A percentile compares a stretch with the other conserved stretches of the same genome.
These are phyloP conservation scores for Colletotrichum sp. DNA, from an alignment of 2,329 filamentous ascomycete species.

Conservation along the genomic window DNA sequence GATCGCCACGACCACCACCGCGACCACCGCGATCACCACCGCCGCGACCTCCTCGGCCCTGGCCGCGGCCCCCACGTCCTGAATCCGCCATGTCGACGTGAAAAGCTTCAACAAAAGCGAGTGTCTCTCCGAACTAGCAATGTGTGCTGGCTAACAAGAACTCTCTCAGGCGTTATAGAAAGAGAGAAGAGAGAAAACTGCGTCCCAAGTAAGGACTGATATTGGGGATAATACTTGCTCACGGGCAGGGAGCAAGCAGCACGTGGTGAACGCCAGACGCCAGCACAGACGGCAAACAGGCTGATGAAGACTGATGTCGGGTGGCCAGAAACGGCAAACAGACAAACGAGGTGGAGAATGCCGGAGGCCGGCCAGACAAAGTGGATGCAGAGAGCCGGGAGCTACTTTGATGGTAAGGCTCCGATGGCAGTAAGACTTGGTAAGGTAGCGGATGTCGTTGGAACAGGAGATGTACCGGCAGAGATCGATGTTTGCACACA, in stretches of 20 bases:
- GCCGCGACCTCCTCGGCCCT: background rate
- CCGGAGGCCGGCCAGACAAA: conserved; percentile 2
- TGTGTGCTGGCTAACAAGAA: background rate
- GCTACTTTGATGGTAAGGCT: background rate
- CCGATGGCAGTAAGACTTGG: background rate
- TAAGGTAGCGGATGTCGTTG: background rate
- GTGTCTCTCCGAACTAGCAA: background rate
- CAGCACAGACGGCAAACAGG: background rate
- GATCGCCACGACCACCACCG: conserved; percentile 18
- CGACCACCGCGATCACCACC: conserved; percentile 1
- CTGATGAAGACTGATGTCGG: background rate
- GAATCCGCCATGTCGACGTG: conserved; percentile 3
- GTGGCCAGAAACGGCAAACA: background rate
- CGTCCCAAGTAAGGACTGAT: background rate
- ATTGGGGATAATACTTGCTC: background rate
- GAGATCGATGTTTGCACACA: background rate
- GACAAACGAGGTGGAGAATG: background rate
- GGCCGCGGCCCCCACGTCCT: background rate
- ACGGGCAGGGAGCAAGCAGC: background rate
- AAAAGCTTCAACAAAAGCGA: background rate
- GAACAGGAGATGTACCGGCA: background rate
- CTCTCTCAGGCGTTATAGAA: background rate
- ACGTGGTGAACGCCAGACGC: background rate
- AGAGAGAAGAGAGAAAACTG: background rate
- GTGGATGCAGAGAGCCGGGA: background rate